These are phyloP conservation scores for Ambrosiella beaveri DNA, from an alignment of 2,329 filamentous ascomycete genomes.

Conservation along the genomic window DNA sequence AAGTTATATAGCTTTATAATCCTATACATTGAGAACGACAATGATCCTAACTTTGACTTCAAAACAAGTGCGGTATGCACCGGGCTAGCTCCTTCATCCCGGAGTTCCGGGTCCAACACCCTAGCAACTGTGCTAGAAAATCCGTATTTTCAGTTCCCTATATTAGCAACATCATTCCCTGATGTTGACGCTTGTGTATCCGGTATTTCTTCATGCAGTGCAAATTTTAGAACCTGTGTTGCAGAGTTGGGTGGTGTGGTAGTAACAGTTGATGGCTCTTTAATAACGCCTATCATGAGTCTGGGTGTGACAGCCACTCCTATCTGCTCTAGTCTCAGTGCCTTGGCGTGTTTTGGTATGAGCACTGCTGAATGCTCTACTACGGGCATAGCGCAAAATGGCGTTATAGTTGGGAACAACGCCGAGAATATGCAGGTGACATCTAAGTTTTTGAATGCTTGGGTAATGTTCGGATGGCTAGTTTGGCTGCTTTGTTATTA, in stretches of 20 bases:
- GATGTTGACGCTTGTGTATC: conserved; percentile 34
- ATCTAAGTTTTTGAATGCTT: background rate
- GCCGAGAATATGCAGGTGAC: background rate
- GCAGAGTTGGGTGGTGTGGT: conserved; percentile 34
- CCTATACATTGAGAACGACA: no score
- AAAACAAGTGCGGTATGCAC: conserved; percentile 33
- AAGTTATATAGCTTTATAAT: conserved; percentile 16
- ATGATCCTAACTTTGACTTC: conserved; percentile 13
- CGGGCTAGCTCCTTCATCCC: conserved; percentile 31
- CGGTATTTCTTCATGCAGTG: conserved; percentile 33
- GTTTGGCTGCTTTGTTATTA: background rate
- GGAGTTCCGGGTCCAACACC: conserved; percentile 22
- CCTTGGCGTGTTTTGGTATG: conserved; percentile 31
- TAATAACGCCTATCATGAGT: conserved; percentile 25
- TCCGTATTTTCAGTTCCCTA: conserved; percentile 42
- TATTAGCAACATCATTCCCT: conserved; percentile 34
- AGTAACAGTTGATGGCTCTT: conserved; percentile 34
- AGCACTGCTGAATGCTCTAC: conserved; percentile 24
- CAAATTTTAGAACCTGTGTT: conserved; percentile 37
- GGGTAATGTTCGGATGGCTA: background rate
- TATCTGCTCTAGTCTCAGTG: conserved; percentile 39
- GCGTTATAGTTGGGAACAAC: conserved; percentile 13
- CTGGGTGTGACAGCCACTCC: conserved; percentile 31
- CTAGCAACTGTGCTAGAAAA: conserved; percentile 37
- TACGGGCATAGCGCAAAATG: conserved; percentile 14